Conservation (phyloP, 192 early-diverging fungal genomes). For the Rhizophagus sp. region DNA sequence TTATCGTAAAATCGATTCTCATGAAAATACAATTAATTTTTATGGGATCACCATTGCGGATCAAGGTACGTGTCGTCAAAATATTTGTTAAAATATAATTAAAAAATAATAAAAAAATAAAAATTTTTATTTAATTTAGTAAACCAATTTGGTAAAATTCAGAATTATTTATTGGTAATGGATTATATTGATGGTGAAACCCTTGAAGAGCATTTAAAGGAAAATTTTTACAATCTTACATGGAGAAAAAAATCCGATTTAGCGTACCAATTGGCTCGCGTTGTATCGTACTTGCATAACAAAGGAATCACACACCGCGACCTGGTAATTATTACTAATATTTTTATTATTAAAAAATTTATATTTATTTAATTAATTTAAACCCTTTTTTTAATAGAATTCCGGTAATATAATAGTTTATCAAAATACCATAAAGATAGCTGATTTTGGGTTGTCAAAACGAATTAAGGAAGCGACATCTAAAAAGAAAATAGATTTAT, state of each 20-base stretch:
- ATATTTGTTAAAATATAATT: no score
- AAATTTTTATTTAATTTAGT: no score
- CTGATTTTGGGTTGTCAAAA: not conserved
- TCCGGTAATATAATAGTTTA: not conserved
- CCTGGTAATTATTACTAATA: not conserved
- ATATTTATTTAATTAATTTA: not conserved
- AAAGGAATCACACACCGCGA: not conserved
- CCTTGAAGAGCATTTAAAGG: not conserved
- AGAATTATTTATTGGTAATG: not conserved
- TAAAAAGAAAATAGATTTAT: not conserved
- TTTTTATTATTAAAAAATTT: not conserved
- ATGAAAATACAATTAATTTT: no score
- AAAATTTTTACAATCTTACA: not conserved
- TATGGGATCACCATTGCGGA: no score
- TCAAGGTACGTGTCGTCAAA: no score
- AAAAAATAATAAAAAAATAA: no score
- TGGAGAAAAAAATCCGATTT: not conserved
- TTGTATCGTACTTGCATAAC: not conserved
- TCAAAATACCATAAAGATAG: not conserved
- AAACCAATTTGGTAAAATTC: no score
- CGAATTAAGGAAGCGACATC: not conserved
- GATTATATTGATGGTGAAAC: not conserved
- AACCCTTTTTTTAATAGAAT: not conserved
- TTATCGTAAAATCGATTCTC: no score
- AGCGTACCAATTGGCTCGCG: not conserved